These are phyloP conservation scores for Tylopilus sp. DNA, from an alignment of 768 basidiomycete species.

Conservation along the genomic window DNA sequence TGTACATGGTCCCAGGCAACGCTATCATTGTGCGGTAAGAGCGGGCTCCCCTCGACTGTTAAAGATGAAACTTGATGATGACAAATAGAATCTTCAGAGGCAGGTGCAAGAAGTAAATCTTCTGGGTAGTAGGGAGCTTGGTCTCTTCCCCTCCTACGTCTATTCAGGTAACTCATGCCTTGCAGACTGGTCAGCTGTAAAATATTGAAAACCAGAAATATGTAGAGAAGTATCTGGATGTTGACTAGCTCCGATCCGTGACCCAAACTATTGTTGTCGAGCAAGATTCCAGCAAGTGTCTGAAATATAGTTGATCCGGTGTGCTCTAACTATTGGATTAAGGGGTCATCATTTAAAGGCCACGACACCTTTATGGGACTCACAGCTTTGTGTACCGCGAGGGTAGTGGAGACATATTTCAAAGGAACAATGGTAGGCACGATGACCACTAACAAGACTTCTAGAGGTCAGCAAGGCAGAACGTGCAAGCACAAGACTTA, in stretches of 20 bases:
- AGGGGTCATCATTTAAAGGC: neutral
- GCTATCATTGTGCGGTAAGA: conserved; percentile 2
- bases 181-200: conserved; percentile 53
- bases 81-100: neutral
- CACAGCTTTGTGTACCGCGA: conserved; percentile 78
- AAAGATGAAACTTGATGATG: neutral
- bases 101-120: conserved; percentile 4
- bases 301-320: conserved; percentile 71
- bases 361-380: conserved; percentile 21
- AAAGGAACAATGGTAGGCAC: conserved; percentile 68
- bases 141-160: conserved; percentile 33
- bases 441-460: conserved; percentile 71
- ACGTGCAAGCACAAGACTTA: conserved; percentile 22
- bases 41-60: conserved; percentile 11
- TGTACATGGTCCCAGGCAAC: conserved; percentile 10
- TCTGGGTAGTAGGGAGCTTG: conserved; percentile 12
- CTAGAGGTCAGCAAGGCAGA: conserved; percentile 1
- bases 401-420: conserved; percentile 74
- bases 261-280: conserved; percentile 40
- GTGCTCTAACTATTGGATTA: conserved; percentile 57
- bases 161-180: conserved; percentile 47
- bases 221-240: conserved; percentile 53
- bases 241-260: conserved; percentile 5
- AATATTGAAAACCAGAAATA: conserved; percentile 55
- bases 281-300: conserved; percentile 64